These are phyloP conservation scores for Neonectria faginata DNA, from an alignment of 2,329 filamentous ascomycete species.

Conservation along the genomic window DNA sequence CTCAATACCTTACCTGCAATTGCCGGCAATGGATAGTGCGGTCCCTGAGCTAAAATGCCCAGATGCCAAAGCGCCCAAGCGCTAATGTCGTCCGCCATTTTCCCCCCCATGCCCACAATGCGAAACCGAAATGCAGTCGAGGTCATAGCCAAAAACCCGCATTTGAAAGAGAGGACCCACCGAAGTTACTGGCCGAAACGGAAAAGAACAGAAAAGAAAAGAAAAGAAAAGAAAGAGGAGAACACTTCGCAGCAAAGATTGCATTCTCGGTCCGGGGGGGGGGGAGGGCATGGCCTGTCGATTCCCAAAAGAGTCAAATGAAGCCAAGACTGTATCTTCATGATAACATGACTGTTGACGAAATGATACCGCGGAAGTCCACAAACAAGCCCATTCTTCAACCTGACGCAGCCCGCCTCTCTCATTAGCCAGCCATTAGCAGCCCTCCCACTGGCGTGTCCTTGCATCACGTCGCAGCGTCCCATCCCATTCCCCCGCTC, in stretches of 20 bases:
- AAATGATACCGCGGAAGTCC: background rate
- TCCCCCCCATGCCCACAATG: slow-evolving; percentile 10
- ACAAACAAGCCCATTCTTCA: background rate
- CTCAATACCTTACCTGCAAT: background rate
- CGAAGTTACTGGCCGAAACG: slow-evolving; percentile 5
- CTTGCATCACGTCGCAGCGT: slow-evolving; percentile 5
- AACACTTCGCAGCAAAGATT: too few species aligned
- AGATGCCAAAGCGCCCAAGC: slow-evolving; percentile 3
- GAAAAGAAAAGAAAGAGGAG: slow-evolving; percentile 9
- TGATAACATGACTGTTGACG: background rate
- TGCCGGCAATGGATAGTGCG: background rate
- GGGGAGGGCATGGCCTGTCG: slow-evolving; percentile 25
- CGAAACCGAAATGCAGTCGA: slow-evolving; percentile 7
- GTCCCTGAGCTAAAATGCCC: slow-evolving; percentile 7
- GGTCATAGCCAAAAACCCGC: background rate
- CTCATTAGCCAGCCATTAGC: background rate
- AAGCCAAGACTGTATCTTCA: slow-evolving; percentile 8
- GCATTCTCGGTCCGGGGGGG: too few species aligned
- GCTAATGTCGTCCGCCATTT: background rate
- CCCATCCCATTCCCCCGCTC: background rate
- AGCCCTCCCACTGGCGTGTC: background rate
- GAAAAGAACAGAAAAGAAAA: slow-evolving; percentile 23
- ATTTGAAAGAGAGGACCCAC: background rate
- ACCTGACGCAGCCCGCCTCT: background rate
- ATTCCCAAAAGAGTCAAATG: slow-evolving; percentile 26